A percentile compares a stretch with the other conserved stretches of the same genome.
Conservation (phyloP, 768 basidiomycete species). For the Amanita thiersii region DNA sequence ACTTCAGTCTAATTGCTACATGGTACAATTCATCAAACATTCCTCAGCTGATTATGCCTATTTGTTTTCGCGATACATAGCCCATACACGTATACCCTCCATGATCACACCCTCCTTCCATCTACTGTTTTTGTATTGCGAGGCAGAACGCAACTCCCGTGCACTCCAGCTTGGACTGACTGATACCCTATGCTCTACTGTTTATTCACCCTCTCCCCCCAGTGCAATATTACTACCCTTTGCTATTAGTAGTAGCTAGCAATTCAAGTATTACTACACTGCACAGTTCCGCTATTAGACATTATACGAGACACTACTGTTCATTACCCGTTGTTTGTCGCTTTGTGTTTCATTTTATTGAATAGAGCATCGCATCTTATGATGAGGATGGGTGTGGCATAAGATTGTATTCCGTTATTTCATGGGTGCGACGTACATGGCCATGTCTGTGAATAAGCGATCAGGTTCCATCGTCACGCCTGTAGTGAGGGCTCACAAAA, state of each 20-base stretch:
- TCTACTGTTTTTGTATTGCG: constrained; percentile 19
- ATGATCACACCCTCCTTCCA: constrained; percentile 2
- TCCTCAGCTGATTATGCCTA: constrained; percentile 1
- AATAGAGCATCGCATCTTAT: constrained; percentile 62
- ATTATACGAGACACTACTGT: constrained; percentile 47
- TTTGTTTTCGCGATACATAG: constrained; percentile 10
- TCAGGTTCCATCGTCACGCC: too few species aligned
- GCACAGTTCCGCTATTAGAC: too few species aligned
- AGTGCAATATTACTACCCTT: constrained; percentile 6
- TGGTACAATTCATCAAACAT: neutral
- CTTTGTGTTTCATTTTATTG: constrained; percentile 14
- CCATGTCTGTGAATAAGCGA: too few species aligned
- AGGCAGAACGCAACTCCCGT: constrained; percentile 11
- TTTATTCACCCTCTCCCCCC: neutral
- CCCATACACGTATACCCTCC: neutral
- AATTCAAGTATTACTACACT: too few species aligned
- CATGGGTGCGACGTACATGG: too few species aligned
- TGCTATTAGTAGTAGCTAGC: too few species aligned
- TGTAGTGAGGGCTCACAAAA: too few species aligned
- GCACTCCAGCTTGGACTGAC: constrained; percentile 25
- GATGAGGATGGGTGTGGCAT: too few species aligned
- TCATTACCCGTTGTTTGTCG: constrained; percentile 14
- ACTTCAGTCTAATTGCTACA: neutral
- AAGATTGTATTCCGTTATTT: too few species aligned
- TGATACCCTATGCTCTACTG: constrained; percentile 15